A percentile compares a stretch with the other conserved stretches of the same genome.
Conservation (phyloP, 1,284 basidiomycete species). For the Coniferiporia weirii region DNA sequence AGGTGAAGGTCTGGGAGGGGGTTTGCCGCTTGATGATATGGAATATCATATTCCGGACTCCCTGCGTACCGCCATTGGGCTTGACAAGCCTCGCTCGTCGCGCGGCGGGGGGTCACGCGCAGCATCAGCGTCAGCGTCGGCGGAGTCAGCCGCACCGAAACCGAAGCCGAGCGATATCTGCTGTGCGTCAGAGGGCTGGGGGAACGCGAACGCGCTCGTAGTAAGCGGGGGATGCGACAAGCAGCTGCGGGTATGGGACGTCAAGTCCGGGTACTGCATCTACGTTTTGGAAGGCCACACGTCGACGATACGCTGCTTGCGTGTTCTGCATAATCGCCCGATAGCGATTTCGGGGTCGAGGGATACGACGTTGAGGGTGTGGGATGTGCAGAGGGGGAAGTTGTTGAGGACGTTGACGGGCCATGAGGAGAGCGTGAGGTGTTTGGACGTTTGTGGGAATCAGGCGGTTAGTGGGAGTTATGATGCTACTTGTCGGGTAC, state of each 20-base stretch:
- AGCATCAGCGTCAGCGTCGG: constrained; percentile 19
- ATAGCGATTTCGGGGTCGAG: constrained; percentile 88
- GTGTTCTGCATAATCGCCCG: constrained; percentile 82
- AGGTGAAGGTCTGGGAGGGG: not conserved
- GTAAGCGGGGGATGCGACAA: constrained; percentile 95
- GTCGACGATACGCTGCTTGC: constrained; percentile 89
- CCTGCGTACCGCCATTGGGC: constrained; percentile 31
- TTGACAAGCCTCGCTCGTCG: constrained; percentile 24
- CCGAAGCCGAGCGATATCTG: constrained; percentile 56
- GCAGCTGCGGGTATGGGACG: constrained; percentile 88
- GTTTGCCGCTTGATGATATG: constrained; percentile 16
- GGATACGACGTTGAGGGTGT: constrained; percentile 83
- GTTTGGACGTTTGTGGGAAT: constrained; percentile 82
- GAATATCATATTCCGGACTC: constrained; percentile 29
- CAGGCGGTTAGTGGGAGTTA: constrained; percentile 86
- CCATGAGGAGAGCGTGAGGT: constrained; percentile 81
- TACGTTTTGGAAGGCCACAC: constrained; percentile 82
- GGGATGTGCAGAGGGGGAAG: constrained; percentile 84
- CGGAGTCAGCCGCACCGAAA: constrained; percentile 31
- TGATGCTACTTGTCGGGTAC: constrained; percentile 76
- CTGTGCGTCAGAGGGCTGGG: constrained; percentile 63
- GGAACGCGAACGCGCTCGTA: constrained; percentile 62
- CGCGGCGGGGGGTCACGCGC: not conserved
- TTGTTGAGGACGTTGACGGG: constrained; percentile 70
- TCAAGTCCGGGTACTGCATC: constrained; percentile 78